Evolutionary conservation across 2,329 filamentous ascomycete genomes (phyloP).

Genomic region (Pseudonectria buxi): DNA sequence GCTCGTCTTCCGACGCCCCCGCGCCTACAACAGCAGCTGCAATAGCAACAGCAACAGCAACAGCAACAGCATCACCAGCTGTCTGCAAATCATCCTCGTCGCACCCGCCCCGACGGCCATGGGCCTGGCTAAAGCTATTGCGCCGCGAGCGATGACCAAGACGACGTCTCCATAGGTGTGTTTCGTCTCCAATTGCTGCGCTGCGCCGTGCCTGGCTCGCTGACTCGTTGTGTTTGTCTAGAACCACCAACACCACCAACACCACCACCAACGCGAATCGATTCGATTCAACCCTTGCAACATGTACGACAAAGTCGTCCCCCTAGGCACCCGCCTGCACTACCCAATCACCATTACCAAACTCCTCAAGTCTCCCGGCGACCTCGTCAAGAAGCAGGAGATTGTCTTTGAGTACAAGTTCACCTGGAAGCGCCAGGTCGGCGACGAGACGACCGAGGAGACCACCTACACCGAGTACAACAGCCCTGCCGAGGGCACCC

Average conservation of each 20-base stretch:
- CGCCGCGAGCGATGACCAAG: slow-evolving; percentile 24
- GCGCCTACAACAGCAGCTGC: too few relatives aligned
- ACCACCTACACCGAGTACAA: slow-evolving; percentile 73
- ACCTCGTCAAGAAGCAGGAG: slow-evolving; percentile 68
- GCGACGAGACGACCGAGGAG: slow-evolving; percentile 56
- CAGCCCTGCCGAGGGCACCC: slow-evolving; percentile 72
- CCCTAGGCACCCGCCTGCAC: slow-evolving; percentile 59
- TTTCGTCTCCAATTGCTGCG: slow-evolving; percentile 4
- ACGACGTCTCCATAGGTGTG: slow-evolving; percentile 24
- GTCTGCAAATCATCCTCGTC: slow-evolving; percentile 10
- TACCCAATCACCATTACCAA: slow-evolving; percentile 92
- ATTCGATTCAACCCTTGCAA: too few relatives aligned
- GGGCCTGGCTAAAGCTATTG: slow-evolving; percentile 25
- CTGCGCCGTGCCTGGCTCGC: background rate
- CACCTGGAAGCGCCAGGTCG: slow-evolving; percentile 68
- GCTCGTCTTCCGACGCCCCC: too few relatives aligned
- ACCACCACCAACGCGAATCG: too few relatives aligned
- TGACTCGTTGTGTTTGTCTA: too few relatives aligned
- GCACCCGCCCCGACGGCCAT: slow-evolving; percentile 24
- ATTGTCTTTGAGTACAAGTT: slow-evolving; percentile 83
- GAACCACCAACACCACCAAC: too few relatives aligned
- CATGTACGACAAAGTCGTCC: slow-evolving; percentile 39
- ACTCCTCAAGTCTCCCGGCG: slow-evolving; percentile 69
- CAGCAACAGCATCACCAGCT: too few relatives aligned
- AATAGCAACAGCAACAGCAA: too few relatives aligned